These are phyloP conservation scores for Trametes elegans DNA, from an alignment of 768 basidiomycete genomes.

Conservation along the genomic window DNA sequence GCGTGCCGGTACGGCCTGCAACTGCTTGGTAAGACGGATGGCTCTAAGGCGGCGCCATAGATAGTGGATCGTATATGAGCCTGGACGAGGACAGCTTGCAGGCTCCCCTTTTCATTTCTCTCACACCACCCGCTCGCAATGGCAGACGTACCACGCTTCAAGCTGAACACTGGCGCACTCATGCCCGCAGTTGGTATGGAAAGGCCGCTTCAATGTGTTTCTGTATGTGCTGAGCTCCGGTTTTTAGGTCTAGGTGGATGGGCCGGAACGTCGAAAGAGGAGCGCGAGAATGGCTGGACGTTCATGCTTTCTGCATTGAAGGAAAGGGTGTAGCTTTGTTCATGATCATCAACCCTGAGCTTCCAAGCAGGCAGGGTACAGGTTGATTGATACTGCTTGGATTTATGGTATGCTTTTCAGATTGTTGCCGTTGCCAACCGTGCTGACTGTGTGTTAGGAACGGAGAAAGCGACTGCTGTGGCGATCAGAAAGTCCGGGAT, in stretches of 20 bases:
- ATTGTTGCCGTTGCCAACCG: too few species aligned
- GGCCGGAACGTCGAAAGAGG: constrained; percentile 35
- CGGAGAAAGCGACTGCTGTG: constrained; percentile 24
- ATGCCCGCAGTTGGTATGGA: constrained; percentile 42
- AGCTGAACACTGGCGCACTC: constrained; percentile 40
- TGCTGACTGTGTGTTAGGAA: too few species aligned
- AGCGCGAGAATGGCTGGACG: constrained; percentile 32
- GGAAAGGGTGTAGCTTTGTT: constrained; percentile 21
- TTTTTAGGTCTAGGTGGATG: constrained; percentile 40
- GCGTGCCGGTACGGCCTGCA: background rate
- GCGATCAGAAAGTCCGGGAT: constrained; percentile 48
- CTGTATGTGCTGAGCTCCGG: too few species aligned
- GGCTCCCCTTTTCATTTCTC: too few species aligned
- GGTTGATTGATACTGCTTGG: constrained; percentile 33
- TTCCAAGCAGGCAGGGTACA: constrained; percentile 28
- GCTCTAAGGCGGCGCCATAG: background rate
- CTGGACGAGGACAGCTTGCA: too few species aligned
- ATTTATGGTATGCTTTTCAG: too few species aligned
- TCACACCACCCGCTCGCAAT: constrained; percentile 9
- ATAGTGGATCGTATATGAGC: too few species aligned
- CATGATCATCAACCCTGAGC: background rate
- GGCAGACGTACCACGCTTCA: constrained; percentile 30
- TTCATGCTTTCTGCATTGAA: constrained; percentile 43
- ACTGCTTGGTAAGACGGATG: constrained; percentile 5
- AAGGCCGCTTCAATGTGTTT: background rate